These are phyloP conservation scores for Debaryomyces psychrophilus DNA, from an alignment of 1,139 yeast genomes.

Conservation along the genomic window DNA sequence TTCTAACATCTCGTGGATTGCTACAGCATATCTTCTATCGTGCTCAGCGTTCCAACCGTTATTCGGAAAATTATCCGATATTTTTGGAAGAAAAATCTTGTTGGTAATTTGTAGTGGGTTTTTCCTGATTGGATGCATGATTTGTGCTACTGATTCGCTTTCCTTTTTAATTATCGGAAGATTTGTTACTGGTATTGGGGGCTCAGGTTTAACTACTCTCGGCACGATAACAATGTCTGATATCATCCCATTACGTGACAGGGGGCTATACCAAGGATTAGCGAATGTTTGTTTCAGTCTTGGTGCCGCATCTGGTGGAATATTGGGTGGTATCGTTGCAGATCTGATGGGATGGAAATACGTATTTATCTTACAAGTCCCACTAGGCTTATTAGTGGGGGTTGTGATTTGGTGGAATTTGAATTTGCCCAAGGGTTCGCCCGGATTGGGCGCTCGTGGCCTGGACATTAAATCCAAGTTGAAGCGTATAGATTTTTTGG, in stretches of 20 bases:
- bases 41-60: constrained; percentile 63
- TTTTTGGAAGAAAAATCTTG: constrained; percentile 69
- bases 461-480: constrained; percentile 44
- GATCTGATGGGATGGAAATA: constrained; percentile 81
- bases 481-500: constrained; percentile 69
- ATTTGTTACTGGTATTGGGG: constrained; percentile 60
- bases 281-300: constrained; percentile 52
- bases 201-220: constrained; percentile 55
- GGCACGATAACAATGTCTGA: constrained; percentile 58
- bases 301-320: constrained; percentile 61
- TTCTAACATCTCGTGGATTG: constrained; percentile 50
- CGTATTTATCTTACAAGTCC: constrained; percentile 58
- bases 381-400: constrained; percentile 60
- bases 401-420: constrained; percentile 39
- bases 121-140: constrained; percentile 44
- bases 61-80: constrained; percentile 84
- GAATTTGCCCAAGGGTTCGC: constrained; percentile 51
- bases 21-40: constrained; percentile 46
- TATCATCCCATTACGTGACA: constrained; percentile 52
- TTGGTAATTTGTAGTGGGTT: constrained; percentile 38
- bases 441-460: constrained; percentile 50
- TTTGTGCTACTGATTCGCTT: constrained; percentile 45
- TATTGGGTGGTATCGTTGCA: constrained; percentile 68
- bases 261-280: constrained; percentile 57
- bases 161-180: constrained; percentile 59